Evolutionary conservation across 345 rosid genomes (phyloP).

Genomic region (Hevea brasiliensis): DNA sequence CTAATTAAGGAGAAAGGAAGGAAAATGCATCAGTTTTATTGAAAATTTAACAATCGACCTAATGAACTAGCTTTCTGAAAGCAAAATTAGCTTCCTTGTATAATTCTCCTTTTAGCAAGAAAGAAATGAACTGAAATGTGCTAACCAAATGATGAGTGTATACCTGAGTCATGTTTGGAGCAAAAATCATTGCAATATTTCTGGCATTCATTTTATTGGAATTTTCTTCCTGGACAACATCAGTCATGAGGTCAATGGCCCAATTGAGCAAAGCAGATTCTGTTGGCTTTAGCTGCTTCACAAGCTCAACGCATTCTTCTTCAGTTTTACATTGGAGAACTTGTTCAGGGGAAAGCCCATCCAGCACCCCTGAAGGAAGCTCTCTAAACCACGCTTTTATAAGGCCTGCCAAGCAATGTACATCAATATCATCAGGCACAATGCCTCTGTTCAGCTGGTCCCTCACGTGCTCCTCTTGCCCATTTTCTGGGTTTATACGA

Average conservation of each 20-base stretch:
- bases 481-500: slow-evolving; percentile 93
- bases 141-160: neutral
- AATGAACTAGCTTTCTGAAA: slow-evolving; percentile 1
- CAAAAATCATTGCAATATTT: slow-evolving; percentile 92
- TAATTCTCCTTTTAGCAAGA: neutral
- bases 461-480: slow-evolving; percentile 89
- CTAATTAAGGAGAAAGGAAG: slow-evolving; percentile 32
- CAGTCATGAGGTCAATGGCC: slow-evolving; percentile 95
- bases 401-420: slow-evolving; percentile 92
- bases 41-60: neutral
- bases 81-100: neutral
- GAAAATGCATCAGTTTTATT: neutral
- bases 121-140: neutral
- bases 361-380: slow-evolving; percentile 92
- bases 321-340: slow-evolving; percentile 84
- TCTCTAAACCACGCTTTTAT: slow-evolving; percentile 99
- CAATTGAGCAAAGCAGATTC: slow-evolving; percentile 84
- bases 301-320: slow-evolving; percentile 68
- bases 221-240: slow-evolving; percentile 90
- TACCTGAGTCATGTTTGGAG: slow-evolving; percentile 98
- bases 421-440: slow-evolving; percentile 81
- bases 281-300: slow-evolving; percentile 80
- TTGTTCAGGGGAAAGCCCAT: slow-evolving; percentile 91
- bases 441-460: slow-evolving; percentile 87
- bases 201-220: slow-evolving; percentile 92